These are phyloP conservation scores for Hanseniaspora occidentalis DNA, from an alignment of 805 yeast species.

Conservation along the genomic window DNA sequence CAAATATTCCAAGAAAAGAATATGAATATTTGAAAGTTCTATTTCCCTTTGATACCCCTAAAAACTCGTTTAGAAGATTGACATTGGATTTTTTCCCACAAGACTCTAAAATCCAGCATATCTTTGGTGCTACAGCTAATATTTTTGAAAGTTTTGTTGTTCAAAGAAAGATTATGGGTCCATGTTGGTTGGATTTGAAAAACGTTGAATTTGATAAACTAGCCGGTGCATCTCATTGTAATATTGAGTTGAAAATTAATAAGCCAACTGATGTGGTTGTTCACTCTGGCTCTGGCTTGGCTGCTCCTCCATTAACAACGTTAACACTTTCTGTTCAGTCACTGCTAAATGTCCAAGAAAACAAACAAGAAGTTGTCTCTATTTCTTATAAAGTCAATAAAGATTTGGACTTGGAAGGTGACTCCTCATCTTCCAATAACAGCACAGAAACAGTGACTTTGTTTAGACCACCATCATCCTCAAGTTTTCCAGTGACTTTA, in stretches of 20 bases:
- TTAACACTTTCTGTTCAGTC: constrained; percentile 74
- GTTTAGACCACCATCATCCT: constrained; percentile 62
- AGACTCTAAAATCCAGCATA: constrained; percentile 36
- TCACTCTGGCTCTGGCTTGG: constrained; percentile 31
- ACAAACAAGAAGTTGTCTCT: constrained; percentile 79
- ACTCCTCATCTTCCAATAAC: constrained; percentile 9
- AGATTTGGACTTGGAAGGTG: constrained; percentile 65
- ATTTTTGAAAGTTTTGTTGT: constrained; percentile 79
- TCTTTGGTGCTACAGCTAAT: constrained; percentile 65
- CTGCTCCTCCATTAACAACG: constrained; percentile 57
- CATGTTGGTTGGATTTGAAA: constrained; percentile 82
- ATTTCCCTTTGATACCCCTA: constrained; percentile 61
- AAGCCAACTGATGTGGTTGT: constrained; percentile 27
- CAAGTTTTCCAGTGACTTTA: constrained; percentile 68
- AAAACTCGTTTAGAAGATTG: constrained; percentile 31
- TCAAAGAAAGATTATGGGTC: constrained; percentile 85
- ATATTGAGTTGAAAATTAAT: constrained; percentile 53
- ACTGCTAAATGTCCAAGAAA: constrained; percentile 55
- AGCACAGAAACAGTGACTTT: constrained; percentile 39
- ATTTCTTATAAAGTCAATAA: constrained; percentile 63
- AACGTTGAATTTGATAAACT: constrained; percentile 47
- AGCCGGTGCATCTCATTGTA: constrained; percentile 65
- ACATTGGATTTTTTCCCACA: constrained; percentile 68
- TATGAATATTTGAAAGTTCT: constrained; percentile 69
- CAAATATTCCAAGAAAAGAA: constrained; percentile 58